Base-by-base conservation (phyloP, 2,329 filamentous ascomycete species). In the Fusarium nematophilum region DNA sequence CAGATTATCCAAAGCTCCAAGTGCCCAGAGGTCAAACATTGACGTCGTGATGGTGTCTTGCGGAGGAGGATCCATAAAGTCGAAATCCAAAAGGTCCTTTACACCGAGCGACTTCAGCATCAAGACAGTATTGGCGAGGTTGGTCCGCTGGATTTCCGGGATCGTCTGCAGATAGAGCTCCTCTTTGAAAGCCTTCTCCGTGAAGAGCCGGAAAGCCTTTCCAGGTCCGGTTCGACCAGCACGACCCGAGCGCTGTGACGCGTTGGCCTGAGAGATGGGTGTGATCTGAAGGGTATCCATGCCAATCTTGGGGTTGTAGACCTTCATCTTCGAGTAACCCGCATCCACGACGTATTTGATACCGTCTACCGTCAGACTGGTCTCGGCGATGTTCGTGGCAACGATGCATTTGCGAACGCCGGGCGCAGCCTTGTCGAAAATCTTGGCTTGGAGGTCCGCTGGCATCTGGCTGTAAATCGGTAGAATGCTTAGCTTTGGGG, bases 401-500 rank as follows among this genome's bases (percentile, higher is more conserved):
- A 99, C 94, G 62, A 99, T 97, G 69, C 97, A 96, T 73, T 99
- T 99, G 54, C 95, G 88, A 5, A 97, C 93, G 1, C 95, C 95
- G 0, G 93, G 90, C 3, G 91, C 82, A 3, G 96, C 95, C 64
- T 89, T 87, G 71, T 99, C 94, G 69, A 99, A 99, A 64, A 99
- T 99, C 76, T 96, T 98, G 56, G 95, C 92, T 75, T 99, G 96
- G 29, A 99, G 80, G 74, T 99, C 96, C 27, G 95, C 95, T 3
- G 95, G 96, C 95, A 99, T 97, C 75, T 99, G 95, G 83, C 93
- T 97, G 85, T 99, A 99, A 50, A 99, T 98, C 0, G 96, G 96
- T 23, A 99, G 78, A 49, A 99, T 96, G 72, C 91, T 94, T 54
- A 99, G 86, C 72, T 97, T 94, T 2, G 95, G 93, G 1, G 95